phyloP scores from a whole-genome alignment of 257 asterid genomes.

The Cinchona pubescens region DNA sequence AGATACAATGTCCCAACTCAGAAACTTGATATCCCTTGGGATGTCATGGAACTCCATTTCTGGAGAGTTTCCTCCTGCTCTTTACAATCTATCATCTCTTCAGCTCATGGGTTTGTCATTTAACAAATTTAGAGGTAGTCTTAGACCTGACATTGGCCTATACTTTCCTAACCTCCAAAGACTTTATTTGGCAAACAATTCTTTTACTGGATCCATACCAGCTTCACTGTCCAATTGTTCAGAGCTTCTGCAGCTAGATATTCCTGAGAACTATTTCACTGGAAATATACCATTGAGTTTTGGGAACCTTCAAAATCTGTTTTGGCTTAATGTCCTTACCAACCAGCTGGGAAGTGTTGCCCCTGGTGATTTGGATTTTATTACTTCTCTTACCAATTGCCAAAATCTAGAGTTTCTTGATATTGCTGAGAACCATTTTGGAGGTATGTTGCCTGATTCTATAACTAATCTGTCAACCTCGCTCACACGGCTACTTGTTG shows the following conservation, averaged over 20 bases:
- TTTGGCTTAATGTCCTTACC: constrained; percentile 22
- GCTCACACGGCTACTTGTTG: constrained; percentile 28
- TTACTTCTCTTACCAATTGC: constrained; percentile 40
- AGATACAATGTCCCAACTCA: constrained; percentile 25
- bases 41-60: constrained; percentile 28
- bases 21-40: constrained; percentile 22
- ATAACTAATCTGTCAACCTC: constrained; percentile 39
- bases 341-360: constrained; percentile 38
- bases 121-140: constrained; percentile 39
- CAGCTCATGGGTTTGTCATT: constrained; percentile 31
- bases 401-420: constrained; percentile 29
- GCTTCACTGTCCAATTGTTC: constrained; percentile 42
- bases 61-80: constrained; percentile 39
- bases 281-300: constrained; percentile 36
- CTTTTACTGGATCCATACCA: constrained; percentile 44
- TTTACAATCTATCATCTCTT: constrained; percentile 43
- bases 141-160: constrained; percentile 38
- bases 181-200: constrained; percentile 36
- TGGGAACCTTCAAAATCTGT: constrained; percentile 31
- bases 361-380: constrained; percentile 30
- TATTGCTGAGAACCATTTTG: constrained; percentile 35
- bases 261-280: constrained; percentile 36
- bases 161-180: constrained; percentile 34
- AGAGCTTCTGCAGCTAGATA: constrained; percentile 33
- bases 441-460: constrained; percentile 37